Evolutionary conservation across 768 basidiomycete genomes (phyloP), one percentile per base, ranked within the genome.

Genomic region (Suillus plorans): DNA sequence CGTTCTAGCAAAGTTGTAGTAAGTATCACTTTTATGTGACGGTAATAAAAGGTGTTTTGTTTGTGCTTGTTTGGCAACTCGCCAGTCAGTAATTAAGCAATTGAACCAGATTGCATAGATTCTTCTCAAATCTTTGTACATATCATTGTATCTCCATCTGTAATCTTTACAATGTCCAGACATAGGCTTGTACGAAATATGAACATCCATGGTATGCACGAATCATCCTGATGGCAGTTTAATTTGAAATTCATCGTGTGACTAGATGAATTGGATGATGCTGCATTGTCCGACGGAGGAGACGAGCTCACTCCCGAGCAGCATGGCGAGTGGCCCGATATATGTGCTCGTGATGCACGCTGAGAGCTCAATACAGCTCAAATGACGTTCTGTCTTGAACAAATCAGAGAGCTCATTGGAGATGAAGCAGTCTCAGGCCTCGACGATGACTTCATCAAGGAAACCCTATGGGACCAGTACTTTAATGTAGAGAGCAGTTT

Each of bases 141-240:
- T 49, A 64, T 50, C 61, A 41, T 47, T 49, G 65, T 61, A 63
- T 52, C 53, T 36, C 53, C 58, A 41, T 66, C 50, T 62, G 55
- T 45, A 65, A 39, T 60, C 57, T 68, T 25, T 63, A 76, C 62
- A 64, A 95, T 98, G 95, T 98, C 97, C 6, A 84, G 97, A 76
- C 97, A 99, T 78, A 89, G 95, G 73, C 85, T 89, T 77, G 83
- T 98, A 68, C 84, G 92, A 67, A 95, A 95, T 78, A 80, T 99
- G 36, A 88, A 97, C 75, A 80, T 97, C 49, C 81, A 86, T 64
- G 89, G 91, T 89, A 55, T 36, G 76, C 64, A 37, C 44, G 13
- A 58, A 60, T 1, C 36, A 14, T 4, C 5, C 18, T 42, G 25
- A 28, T 59, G 18, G 5, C 2, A 20, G 2, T 5, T 36, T 39